Conservation (phyloP, 148 eudicot genomes). For the Fagopyrum esculentum region DNA sequence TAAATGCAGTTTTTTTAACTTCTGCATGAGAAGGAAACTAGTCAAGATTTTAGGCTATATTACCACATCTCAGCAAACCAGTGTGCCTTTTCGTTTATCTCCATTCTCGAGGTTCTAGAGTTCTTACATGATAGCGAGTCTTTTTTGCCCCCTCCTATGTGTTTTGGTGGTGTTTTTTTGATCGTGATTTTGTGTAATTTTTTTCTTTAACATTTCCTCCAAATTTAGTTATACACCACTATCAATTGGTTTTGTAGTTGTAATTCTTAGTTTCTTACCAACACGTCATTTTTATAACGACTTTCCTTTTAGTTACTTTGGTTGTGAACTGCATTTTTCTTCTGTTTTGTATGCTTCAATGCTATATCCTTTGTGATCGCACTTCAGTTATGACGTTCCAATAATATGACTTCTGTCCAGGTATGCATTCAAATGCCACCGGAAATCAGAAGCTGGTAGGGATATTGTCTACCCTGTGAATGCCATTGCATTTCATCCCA, state of each 20-base stretch:
- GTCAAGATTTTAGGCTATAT: not conserved
- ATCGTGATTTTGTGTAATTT: not conserved
- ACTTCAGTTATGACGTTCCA: conserved; percentile 1
- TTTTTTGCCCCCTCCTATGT: not conserved
- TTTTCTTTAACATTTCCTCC: not conserved
- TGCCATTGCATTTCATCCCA: conserved; percentile 92
- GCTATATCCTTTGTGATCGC: not conserved
- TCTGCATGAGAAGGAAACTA: not conserved
- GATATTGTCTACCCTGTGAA: conserved; percentile 96
- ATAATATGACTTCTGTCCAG: conserved; percentile 26
- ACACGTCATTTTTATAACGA: not conserved
- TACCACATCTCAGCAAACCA: not conserved
- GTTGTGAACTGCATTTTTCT: not conserved
- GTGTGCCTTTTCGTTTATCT: not conserved
- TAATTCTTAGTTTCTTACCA: not conserved
- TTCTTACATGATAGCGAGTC: not conserved
- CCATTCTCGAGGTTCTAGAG: not conserved
- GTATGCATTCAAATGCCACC: conserved; percentile 95
- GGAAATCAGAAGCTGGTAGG: conserved; percentile 87
- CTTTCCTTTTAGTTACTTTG: not conserved
- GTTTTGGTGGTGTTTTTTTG: not conserved
- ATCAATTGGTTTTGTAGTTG: not conserved
- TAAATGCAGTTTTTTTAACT: not conserved
- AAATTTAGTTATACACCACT: not conserved
- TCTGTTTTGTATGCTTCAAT: not conserved